phyloP scores from a whole-genome alignment of 768 basidiomycete genomes.

The Boletus fagicola region DNA sequence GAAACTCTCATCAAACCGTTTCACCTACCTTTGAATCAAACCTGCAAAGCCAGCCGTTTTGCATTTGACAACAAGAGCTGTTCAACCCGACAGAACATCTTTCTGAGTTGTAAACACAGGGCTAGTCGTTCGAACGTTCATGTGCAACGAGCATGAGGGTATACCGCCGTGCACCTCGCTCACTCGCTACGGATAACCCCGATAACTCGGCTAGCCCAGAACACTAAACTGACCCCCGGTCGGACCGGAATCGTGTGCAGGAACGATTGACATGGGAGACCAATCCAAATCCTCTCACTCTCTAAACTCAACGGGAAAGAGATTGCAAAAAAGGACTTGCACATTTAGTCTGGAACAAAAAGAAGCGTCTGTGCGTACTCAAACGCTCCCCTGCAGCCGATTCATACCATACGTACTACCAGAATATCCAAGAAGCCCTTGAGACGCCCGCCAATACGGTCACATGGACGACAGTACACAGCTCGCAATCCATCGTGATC shows the following conservation, averaged over 20 bases:
- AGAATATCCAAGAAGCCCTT: background rate
- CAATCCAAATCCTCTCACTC: too few species aligned
- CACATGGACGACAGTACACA: background rate
- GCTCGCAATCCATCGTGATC: background rate
- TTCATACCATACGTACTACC: background rate
- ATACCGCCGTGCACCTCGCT: too few species aligned
- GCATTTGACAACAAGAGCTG: background rate
- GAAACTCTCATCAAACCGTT: background rate
- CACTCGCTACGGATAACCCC: too few species aligned
- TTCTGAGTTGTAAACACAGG: too few species aligned
- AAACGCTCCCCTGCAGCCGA: background rate
- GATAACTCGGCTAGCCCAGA: too few species aligned
- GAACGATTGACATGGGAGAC: background rate
- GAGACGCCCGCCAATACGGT: background rate
- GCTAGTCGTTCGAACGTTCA: too few species aligned
- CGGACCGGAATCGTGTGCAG: background rate
- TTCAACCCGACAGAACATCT: background rate
- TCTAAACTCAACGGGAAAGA: background rate
- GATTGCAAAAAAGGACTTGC: background rate
- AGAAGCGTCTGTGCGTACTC: background rate
- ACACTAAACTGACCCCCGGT: too few species aligned
- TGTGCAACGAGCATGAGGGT: too few species aligned
- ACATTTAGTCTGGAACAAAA: background rate
- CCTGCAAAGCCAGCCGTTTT: background rate
- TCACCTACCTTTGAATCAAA: background rate